A percentile compares a stretch with the other conserved stretches of the same genome.
Evolutionary conservation across 2,329 filamentous ascomycete genomes (phyloP).

Genomic region (Xylariaceae sp.): DNA sequence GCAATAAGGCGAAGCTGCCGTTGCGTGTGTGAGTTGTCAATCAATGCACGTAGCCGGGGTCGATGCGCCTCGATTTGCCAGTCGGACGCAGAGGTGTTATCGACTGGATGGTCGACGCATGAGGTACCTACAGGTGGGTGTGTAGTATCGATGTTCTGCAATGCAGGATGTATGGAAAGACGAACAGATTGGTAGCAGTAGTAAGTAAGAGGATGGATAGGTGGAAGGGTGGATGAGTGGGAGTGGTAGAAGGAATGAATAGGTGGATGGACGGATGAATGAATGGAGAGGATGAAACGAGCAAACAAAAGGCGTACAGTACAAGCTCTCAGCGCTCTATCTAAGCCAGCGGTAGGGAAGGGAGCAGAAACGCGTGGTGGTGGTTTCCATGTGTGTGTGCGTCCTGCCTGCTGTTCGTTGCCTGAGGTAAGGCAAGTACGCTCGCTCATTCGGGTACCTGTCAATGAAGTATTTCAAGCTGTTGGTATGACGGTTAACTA

Average conservation of each 20-base stretch:
- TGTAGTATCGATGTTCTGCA: slow-evolving; percentile 2
- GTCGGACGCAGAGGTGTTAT: background rate
- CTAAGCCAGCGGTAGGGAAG: background rate
- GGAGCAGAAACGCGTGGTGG: background rate
- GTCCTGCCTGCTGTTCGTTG: background rate
- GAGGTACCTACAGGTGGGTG: background rate
- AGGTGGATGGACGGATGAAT: background rate
- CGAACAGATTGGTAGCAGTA: background rate
- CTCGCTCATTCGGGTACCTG: background rate
- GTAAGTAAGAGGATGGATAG: background rate
- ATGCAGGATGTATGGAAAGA: background rate
- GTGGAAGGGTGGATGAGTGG: background rate
- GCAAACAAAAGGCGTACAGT: background rate
- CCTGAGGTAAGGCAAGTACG: background rate
- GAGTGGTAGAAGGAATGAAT: background rate
- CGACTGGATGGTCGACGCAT: slow-evolving; percentile 3
- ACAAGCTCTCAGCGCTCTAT: background rate
- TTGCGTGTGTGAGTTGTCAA: background rate
- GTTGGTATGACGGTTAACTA: background rate
- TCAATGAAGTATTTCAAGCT: background rate
- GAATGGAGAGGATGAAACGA: background rate
- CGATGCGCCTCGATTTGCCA: background rate
- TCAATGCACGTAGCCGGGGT: slow-evolving; percentile 1
- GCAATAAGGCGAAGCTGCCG: slow-evolving; percentile 1
- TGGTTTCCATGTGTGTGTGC: background rate